These are phyloP conservation scores for Alliaria petiolata DNA, from an alignment of 345 rosid species.

Conservation along the genomic window DNA sequence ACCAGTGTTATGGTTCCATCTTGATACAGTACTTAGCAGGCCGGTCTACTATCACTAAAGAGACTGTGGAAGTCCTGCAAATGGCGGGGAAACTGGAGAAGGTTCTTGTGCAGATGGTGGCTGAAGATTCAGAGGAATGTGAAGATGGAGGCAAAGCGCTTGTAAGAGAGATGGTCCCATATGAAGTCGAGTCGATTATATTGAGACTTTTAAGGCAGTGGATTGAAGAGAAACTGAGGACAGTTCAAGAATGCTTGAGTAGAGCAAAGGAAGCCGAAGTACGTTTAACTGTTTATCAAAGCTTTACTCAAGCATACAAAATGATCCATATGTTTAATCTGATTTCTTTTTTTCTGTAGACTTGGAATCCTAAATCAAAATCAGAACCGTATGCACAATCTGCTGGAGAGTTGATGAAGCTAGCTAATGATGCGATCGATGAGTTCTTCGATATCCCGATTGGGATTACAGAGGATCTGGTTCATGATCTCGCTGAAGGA, in stretches of 20 bases:
- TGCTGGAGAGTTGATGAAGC: slow-evolving; percentile 57
- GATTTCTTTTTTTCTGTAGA: slow-evolving; percentile 34
- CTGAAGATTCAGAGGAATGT: slow-evolving; percentile 72
- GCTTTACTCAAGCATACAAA: background rate
- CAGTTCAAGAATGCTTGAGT: slow-evolving; percentile 39
- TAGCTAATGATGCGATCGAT: slow-evolving; percentile 53
- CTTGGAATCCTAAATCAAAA: slow-evolving; percentile 95
- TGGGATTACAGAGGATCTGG: slow-evolving; percentile 68
- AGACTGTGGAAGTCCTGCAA: slow-evolving; percentile 55
- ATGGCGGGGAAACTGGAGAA: slow-evolving; percentile 81
- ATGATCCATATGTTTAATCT: background rate
- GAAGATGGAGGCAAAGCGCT: slow-evolving; percentile 86
- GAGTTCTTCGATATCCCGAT: slow-evolving; percentile 85
- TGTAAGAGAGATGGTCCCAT: slow-evolving; percentile 78
- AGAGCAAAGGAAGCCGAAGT: slow-evolving; percentile 83
- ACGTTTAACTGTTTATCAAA: slow-evolving; percentile 18
- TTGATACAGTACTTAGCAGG: slow-evolving; percentile 65
- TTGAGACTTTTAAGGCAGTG: slow-evolving; percentile 45
- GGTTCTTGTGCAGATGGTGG: slow-evolving; percentile 73
- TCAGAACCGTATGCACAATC: slow-evolving; percentile 84
- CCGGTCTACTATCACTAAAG: slow-evolving; percentile 38
- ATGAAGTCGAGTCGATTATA: slow-evolving; percentile 65
- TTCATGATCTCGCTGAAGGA: slow-evolving; percentile 67
- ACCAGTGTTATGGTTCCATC: slow-evolving; percentile 63
- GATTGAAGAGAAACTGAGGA: slow-evolving; percentile 54